A percentile compares a stretch with the other conserved stretches of the same genome.
Evolutionary conservation across 2,329 filamentous ascomycete species (phyloP).

Genomic region (Phyllosticta citrichinensis): DNA sequence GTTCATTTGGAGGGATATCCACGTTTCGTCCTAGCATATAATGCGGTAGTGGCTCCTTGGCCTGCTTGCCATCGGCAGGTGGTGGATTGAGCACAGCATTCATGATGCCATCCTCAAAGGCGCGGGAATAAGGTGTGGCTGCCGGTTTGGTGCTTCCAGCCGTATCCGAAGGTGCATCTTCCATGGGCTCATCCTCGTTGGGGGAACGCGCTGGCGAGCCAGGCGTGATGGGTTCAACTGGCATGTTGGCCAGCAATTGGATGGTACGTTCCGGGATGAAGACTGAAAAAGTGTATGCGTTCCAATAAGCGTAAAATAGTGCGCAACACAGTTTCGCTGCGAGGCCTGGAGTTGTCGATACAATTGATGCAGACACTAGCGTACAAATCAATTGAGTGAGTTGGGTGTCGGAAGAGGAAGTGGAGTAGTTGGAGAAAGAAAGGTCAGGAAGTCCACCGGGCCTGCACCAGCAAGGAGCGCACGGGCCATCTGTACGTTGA

Average conservation of each 20-base stretch:
- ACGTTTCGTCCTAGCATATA: slow-evolving; percentile 18
- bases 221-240: slow-evolving; percentile 14
- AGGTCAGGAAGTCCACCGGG: background rate
- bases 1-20: slow-evolving; percentile 22
- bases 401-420: background rate
- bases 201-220: slow-evolving; percentile 24
- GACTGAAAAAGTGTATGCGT: background rate
- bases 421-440: background rate
- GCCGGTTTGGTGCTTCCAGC: slow-evolving; percentile 27
- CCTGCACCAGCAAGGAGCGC: background rate
- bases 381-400: background rate
- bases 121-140: slow-evolving; percentile 31
- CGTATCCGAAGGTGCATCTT: slow-evolving; percentile 13
- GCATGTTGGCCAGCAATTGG: background rate
- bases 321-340: background rate
- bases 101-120: slow-evolving; percentile 37
- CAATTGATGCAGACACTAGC: background rate
- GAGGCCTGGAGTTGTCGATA: background rate
- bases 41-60: slow-evolving; percentile 17
- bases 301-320: background rate
- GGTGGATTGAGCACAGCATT: slow-evolving; percentile 26
- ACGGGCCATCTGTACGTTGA: background rate
- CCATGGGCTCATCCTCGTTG: slow-evolving; percentile 17
- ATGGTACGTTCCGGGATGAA: background rate
- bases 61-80: slow-evolving; percentile 16